Conservation (phyloP, 2,329 filamentous ascomycete genomes). For the Balansia obtecta region DNA sequence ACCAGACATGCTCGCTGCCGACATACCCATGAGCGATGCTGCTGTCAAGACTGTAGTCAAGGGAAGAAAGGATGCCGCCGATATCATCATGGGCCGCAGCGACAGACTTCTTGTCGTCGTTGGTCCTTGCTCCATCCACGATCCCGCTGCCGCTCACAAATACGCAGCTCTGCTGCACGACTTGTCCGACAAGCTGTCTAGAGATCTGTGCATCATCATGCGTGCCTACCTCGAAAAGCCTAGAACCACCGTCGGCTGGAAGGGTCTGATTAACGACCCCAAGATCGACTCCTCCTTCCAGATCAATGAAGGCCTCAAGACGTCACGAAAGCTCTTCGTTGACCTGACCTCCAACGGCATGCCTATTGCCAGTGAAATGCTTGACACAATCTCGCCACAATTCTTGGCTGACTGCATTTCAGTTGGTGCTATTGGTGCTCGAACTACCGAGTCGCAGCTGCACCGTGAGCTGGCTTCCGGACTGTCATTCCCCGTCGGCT, state of each 20-base stretch:
- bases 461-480: slow-evolving; percentile 93
- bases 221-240: slow-evolving; percentile 98
- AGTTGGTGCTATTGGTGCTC: slow-evolving; percentile 86
- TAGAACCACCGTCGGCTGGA: slow-evolving; percentile 96
- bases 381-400: slow-evolving; percentile 96
- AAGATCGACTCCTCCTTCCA: slow-evolving; percentile 95
- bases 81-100: slow-evolving; percentile 65
- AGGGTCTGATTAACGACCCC: slow-evolving; percentile 97
- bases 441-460: slow-evolving; percentile 92
- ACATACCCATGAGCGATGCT: slow-evolving; percentile 59
- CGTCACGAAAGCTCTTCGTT: slow-evolving; percentile 86
- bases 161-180: slow-evolving; percentile 72
- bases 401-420: slow-evolving; percentile 95
- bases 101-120: slow-evolving; percentile 90
- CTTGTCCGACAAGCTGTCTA: slow-evolving; percentile 65
- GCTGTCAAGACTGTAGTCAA: slow-evolving; percentile 58
- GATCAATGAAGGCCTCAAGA: slow-evolving; percentile 95
- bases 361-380: slow-evolving; percentile 95
- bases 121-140: slow-evolving; percentile 94
- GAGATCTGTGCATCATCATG: slow-evolving; percentile 89
- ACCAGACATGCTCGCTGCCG: slow-evolving; percentile 72
- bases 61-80: slow-evolving; percentile 55
- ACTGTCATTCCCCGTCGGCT: slow-evolving; percentile 92
- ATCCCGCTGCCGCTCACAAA: slow-evolving; percentile 76
- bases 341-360: slow-evolving; percentile 80